phyloP scores from a whole-genome alignment of 306 rosid genomes.

The Trichosanthes cucumerina region DNA sequence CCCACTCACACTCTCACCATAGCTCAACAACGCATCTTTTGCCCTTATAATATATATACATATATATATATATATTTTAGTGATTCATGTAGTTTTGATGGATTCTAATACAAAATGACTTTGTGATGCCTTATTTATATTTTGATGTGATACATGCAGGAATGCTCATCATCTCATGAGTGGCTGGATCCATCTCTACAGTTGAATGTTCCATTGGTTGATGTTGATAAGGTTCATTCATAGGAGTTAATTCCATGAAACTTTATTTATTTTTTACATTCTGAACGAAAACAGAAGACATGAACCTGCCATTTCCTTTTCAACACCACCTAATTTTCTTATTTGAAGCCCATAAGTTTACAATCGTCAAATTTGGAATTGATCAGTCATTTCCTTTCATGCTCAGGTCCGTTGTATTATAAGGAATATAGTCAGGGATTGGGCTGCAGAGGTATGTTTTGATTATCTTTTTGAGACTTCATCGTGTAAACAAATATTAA shows the following conservation, averaged over 20 bases:
- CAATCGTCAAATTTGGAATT: neutral
- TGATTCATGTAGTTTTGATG: conserved; percentile 5
- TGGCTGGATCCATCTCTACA: conserved; percentile 70
- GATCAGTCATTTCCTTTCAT: neutral
- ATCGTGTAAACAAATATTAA: neutral
- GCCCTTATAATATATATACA: neutral
- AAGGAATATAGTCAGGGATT: conserved; percentile 90
- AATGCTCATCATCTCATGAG: conserved; percentile 34
- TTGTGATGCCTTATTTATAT: neutral
- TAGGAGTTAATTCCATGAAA: neutral
- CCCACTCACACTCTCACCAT: too few species aligned
- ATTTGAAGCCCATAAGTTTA: neutral
- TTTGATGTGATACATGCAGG: conserved; percentile 27
- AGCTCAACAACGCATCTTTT: neutral
- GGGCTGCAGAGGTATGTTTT: conserved; percentile 76
- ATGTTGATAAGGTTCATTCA: conserved; percentile 67
- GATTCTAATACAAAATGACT: neutral
- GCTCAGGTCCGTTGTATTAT: conserved; percentile 79
- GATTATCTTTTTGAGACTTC: neutral
- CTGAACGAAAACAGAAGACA: neutral
- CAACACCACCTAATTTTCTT: neutral
- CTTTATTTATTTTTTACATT: neutral
- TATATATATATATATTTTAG: too few species aligned
- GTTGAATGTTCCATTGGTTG: conserved; percentile 74
- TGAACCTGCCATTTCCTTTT: neutral